phyloP scores from a whole-genome alignment of 2,329 filamentous ascomycete genomes.

The Monascus ruber region DNA sequence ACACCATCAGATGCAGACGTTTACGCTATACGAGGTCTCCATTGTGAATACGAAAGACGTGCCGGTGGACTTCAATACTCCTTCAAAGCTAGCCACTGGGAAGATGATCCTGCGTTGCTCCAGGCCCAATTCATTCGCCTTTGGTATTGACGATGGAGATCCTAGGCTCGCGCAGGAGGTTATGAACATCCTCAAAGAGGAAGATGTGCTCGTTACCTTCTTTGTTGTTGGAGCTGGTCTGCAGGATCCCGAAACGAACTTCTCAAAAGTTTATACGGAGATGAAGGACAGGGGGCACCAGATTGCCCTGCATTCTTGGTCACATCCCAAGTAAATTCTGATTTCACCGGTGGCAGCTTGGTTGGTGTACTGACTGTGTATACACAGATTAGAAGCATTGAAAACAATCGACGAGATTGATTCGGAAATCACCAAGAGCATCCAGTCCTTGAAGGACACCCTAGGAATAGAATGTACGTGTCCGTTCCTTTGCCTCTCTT shows the following conservation, averaged over 20 bases:
- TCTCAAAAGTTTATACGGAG: constrained; percentile 52
- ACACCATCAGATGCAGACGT: constrained; percentile 11
- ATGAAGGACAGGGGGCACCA: constrained; percentile 55
- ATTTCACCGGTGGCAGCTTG: neutral
- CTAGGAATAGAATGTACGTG: constrained; percentile 24
- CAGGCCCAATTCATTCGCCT: constrained; percentile 58
- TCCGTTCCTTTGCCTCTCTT: too few species aligned
- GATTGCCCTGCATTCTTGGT: constrained; percentile 57
- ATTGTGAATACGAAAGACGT: constrained; percentile 40
- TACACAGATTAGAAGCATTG: constrained; percentile 26
- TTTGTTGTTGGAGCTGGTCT: constrained; percentile 58
- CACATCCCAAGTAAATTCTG: constrained; percentile 47
- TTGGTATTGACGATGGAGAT: constrained; percentile 59
- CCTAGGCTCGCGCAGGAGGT: constrained; percentile 49
- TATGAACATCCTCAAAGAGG: constrained; percentile 50
- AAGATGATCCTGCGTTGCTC: constrained; percentile 53
- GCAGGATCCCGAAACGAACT: constrained; percentile 46
- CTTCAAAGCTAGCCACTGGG: constrained; percentile 50
- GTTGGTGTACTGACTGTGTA: neutral
- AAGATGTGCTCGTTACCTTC: constrained; percentile 56
- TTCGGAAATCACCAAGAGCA: constrained; percentile 23
- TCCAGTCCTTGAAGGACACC: constrained; percentile 18
- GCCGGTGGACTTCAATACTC: constrained; percentile 42
- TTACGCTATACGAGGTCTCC: constrained; percentile 49
- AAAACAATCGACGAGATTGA: constrained; percentile 22